These are phyloP conservation scores for Fonsecaea nubica DNA, from an alignment of 2,329 filamentous ascomycete genomes.

Conservation along the genomic window DNA sequence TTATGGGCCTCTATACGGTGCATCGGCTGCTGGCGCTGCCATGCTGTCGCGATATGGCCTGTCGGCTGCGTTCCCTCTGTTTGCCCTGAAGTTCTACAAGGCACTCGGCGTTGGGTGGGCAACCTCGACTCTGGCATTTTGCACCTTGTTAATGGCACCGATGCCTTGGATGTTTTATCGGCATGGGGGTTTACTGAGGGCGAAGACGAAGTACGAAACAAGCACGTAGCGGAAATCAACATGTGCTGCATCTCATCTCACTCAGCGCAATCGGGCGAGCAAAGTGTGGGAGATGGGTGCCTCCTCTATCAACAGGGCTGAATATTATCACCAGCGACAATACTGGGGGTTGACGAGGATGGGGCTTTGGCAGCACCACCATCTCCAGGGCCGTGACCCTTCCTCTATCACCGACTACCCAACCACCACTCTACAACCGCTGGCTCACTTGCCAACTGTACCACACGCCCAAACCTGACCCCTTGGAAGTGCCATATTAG, in stretches of 20 bases:
- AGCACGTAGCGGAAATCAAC: constrained; percentile 21
- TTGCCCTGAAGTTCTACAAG: constrained; percentile 50
- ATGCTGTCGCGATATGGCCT: constrained; percentile 43
- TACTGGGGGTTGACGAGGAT: not conserved
- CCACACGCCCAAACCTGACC: not conserved
- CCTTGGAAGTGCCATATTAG: not conserved
- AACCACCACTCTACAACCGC: not conserved
- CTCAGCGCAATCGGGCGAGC: not conserved
- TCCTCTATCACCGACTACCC: not conserved
- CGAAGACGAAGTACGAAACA: constrained; percentile 42
- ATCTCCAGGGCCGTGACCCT: not conserved
- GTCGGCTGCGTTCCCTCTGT: constrained; percentile 48
- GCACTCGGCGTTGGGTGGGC: constrained; percentile 51
- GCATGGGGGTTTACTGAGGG: constrained; percentile 45
- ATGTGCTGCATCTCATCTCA: not conserved
- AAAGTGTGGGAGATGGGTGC: not conserved
- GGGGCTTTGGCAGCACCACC: not conserved
- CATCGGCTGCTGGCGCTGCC: constrained; percentile 45
- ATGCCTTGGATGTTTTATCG: constrained; percentile 48
- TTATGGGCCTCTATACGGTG: constrained; percentile 50
- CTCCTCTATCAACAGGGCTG: not conserved
- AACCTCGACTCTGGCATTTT: constrained; percentile 49
- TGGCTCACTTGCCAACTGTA: constrained; percentile 7
- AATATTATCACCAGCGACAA: not conserved
- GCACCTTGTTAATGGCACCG: constrained; percentile 46